Percentiles rank a stretch among this genome's conserved stretches.
Conservation (phyloP, 495 filamentous ascomycete species). For the Hapsidospora chrysogenum region DNA sequence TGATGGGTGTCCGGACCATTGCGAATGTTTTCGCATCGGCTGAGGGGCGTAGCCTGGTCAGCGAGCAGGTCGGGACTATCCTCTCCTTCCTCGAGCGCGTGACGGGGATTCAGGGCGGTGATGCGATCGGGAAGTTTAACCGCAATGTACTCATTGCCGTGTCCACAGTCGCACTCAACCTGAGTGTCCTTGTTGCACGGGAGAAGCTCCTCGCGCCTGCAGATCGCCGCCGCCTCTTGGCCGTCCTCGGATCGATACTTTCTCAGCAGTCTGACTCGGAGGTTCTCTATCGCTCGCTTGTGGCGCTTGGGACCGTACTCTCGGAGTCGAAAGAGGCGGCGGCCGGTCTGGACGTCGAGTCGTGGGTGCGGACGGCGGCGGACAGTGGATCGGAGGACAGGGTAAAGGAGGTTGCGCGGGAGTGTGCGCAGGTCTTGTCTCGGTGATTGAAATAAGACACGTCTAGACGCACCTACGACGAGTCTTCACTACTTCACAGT, state of each 20-base stretch:
- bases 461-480: too few species aligned
- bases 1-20: constrained; percentile 69
- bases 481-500: too few species aligned
- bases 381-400: constrained; percentile 34
- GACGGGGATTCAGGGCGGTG: constrained; percentile 28
- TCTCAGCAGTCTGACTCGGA: constrained; percentile 56
- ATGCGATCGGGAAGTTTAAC: constrained; percentile 41
- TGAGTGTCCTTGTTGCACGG: constrained; percentile 37
- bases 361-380: constrained; percentile 22
- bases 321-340: constrained; percentile 23
- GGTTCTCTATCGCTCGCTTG: constrained; percentile 65
- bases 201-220: constrained; percentile 5
- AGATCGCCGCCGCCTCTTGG: constrained; percentile 12
- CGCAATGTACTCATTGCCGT: constrained; percentile 69
- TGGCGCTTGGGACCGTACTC: constrained; percentile 66
- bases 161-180: constrained; percentile 75
- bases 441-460: too few species aligned
- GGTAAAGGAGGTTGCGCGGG: constrained; percentile 37
- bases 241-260: constrained; percentile 43
- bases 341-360: constrained; percentile 24
- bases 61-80: constrained; percentile 40
- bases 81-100: constrained; percentile 19
- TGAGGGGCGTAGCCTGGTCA: constrained; percentile 47
- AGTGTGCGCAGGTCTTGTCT: too few species aligned
- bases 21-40: constrained; percentile 75